Evolutionary conservation across 129 eudicot genomes (phyloP).

Genomic region (Apium graveolens): DNA sequence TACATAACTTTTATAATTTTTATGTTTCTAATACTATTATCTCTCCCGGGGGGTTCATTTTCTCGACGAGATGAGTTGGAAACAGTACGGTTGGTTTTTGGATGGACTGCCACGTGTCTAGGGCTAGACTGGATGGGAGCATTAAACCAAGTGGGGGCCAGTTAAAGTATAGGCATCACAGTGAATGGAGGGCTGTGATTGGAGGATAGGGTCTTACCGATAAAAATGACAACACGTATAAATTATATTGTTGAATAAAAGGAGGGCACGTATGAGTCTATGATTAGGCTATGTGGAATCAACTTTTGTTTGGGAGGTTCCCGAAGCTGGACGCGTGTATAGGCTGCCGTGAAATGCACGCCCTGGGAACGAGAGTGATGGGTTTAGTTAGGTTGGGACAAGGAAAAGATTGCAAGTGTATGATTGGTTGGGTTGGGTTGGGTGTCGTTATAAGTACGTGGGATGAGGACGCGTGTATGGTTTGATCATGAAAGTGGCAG

Average conservation of each 20-base stretch:
- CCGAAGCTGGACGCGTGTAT: slow-evolving; percentile 44
- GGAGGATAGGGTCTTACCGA: slow-evolving; percentile 11
- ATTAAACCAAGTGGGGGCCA: slow-evolving; percentile 26
- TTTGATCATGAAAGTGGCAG: background rate
- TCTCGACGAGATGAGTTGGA: background rate
- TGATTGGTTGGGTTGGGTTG: background rate
- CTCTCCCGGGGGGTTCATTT: slow-evolving; percentile 1
- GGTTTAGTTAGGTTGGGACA: background rate
- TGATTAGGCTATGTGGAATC: slow-evolving; percentile 28
- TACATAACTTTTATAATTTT: background rate
- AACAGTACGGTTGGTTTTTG: slow-evolving; percentile 24
- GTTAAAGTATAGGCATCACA: background rate
- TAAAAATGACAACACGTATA: slow-evolving; percentile 32
- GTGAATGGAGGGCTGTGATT: slow-evolving; percentile 14
- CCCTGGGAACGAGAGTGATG: background rate
- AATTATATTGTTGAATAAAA: slow-evolving; percentile 9
- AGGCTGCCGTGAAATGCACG: too few relatives aligned
- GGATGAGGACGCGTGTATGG: slow-evolving; percentile 10
- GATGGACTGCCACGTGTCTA: slow-evolving; percentile 48
- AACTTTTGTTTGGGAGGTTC: slow-evolving; percentile 29
- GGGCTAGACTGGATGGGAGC: slow-evolving; percentile 43
- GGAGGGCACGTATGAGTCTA: slow-evolving; percentile 40
- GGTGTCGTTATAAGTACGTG: background rate
- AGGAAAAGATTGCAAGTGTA: background rate
- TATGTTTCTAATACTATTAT: background rate